These are phyloP conservation scores for Fusarium brachygibbosum DNA, from an alignment of 2,329 filamentous ascomycete species.

Conservation along the genomic window DNA sequence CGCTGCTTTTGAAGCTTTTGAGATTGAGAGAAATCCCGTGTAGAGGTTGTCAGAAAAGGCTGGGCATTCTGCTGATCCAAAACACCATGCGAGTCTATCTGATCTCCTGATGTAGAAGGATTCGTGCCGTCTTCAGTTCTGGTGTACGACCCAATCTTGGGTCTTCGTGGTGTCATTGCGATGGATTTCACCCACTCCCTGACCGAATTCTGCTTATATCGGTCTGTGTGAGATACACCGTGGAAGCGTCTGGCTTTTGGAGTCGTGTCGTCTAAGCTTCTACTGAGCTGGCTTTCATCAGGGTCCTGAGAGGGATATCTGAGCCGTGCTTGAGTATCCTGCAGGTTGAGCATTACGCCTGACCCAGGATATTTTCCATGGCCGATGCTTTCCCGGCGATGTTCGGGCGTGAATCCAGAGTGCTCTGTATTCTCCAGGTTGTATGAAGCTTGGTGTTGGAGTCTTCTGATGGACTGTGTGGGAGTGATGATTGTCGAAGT, in stretches of 20 bases:
- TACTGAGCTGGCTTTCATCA: constrained; percentile 6
- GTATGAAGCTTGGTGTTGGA: constrained; percentile 31
- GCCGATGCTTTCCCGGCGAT: constrained; percentile 4
- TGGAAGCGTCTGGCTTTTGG: constrained; percentile 15
- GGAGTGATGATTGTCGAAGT: constrained; percentile 42
- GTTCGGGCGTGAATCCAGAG: constrained; percentile 45
- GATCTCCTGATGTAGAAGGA: background rate
- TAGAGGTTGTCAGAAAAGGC: constrained; percentile 8
- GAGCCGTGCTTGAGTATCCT: constrained; percentile 34
- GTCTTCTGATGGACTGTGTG: constrained; percentile 27
- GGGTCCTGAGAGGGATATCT: constrained; percentile 1
- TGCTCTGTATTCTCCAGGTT: constrained; percentile 25
- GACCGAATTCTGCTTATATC: constrained; percentile 15
- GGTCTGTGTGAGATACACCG: constrained; percentile 1
- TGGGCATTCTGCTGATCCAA: constrained; percentile 5
- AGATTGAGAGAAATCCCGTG: constrained; percentile 26
- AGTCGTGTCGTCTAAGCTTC: background rate
- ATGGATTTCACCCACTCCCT: constrained; percentile 27
- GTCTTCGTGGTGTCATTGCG: constrained; percentile 24
- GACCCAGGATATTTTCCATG: constrained; percentile 19
- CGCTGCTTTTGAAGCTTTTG: constrained; percentile 16
- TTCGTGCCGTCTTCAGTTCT: background rate
- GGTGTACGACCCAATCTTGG: constrained; percentile 9
- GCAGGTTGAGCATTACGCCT: constrained; percentile 32
- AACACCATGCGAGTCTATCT: background rate